These are phyloP conservation scores for Sporodiniella umbellata DNA, from an alignment of 371 early-diverging fungal genomes.

Conservation along the genomic window DNA sequence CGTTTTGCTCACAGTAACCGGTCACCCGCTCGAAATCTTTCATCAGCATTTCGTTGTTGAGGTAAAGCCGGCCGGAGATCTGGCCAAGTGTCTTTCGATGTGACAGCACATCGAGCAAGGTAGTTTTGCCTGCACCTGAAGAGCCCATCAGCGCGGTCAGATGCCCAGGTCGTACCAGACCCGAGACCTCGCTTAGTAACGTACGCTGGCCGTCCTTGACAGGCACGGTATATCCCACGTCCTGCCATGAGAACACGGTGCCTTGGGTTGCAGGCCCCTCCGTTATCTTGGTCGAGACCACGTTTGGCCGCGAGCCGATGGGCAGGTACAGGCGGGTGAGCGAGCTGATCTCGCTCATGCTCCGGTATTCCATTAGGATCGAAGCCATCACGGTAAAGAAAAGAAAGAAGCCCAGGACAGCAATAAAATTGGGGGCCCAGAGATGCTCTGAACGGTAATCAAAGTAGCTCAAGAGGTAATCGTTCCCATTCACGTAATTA, in stretches of 20 bases:
- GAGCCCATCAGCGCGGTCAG: constrained; percentile 84
- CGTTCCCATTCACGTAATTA: constrained; percentile 35
- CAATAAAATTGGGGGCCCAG: constrained; percentile 47
- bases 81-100: constrained; percentile 77
- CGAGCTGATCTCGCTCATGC: constrained; percentile 42
- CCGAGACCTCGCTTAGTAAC: constrained; percentile 46
- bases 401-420: constrained; percentile 37
- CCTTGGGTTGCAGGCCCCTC: constrained; percentile 38
- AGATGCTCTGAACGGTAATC: constrained; percentile 23
- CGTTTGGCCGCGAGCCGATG: no score
- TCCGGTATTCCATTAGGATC: constrained; percentile 44
- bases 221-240: constrained; percentile 56
- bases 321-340: constrained; percentile 53
- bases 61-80: constrained; percentile 64
- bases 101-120: constrained; percentile 81
- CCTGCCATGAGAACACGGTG: constrained; percentile 56
- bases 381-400: constrained; percentile 46
- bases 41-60: constrained; percentile 52
- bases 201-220: constrained; percentile 51
- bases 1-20: constrained; percentile 84
- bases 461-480: no score
- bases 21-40: constrained; percentile 70
- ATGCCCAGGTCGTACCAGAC: constrained; percentile 55
- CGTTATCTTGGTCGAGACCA: constrained; percentile 11
- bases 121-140: constrained; percentile 88